phyloP scores from a whole-genome alignment of 2,329 filamentous ascomycete genomes.

The Colletotrichum sp. region DNA sequence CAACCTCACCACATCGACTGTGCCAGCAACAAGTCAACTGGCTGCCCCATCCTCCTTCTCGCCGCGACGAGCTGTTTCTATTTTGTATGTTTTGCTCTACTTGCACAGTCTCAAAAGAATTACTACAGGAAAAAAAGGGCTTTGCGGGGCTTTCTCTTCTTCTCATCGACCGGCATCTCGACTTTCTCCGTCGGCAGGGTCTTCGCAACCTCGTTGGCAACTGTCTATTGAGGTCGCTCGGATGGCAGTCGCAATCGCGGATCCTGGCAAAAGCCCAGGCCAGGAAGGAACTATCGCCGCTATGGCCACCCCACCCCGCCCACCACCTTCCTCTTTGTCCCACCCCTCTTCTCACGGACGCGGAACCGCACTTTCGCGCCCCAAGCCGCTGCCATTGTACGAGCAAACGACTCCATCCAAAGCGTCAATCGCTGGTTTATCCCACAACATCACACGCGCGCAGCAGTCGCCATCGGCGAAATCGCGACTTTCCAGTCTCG shows the following conservation, averaged over 20 bases:
- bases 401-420: not conserved
- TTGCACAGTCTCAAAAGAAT: not conserved
- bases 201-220: not conserved
- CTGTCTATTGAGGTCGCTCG: not conserved
- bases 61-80: not conserved
- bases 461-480: conserved; percentile 19
- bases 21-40: not conserved
- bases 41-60: not conserved
- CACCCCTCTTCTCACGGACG: not conserved
- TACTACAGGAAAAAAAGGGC: too few species aligned
- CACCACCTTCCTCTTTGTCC: not conserved
- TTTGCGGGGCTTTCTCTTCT: not conserved
- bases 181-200: not conserved
- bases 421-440: not conserved
- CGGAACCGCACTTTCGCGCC: not conserved
- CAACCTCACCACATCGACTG: not conserved
- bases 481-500: not conserved
- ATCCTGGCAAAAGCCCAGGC: not conserved
- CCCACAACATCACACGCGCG: not conserved
- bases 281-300: not conserved
- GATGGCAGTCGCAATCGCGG: not conserved
- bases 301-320: not conserved
- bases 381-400: not conserved
- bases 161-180: not conserved
- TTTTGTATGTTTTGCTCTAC: not conserved